Evolutionary conservation across 2,329 filamentous ascomycete species (phyloP), one percentile per base, ranked within the genome.

Genomic region (Trichocomaceae sp.): DNA sequence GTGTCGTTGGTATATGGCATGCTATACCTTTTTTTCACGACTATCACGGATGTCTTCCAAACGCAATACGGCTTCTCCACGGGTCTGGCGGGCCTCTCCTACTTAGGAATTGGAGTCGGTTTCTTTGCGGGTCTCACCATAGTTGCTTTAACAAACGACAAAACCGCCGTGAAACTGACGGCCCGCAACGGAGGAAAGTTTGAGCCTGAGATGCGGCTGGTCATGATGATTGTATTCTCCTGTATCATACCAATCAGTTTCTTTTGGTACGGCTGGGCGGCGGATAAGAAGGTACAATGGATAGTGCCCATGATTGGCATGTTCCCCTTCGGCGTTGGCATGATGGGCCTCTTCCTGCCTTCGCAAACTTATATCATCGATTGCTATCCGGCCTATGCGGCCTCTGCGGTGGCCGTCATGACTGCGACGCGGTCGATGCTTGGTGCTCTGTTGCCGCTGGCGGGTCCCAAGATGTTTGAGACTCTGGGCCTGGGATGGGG

Each of bases 301-400:
- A 77, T 82, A 37, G 69, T 81, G 12, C 79, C 79, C 0, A 80
- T 83, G 58, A 70, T 83, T 46, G 82, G 80, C 8, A 76, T 78
- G 1, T 70, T 72, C 3, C 68, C 81, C 8, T 78, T 80, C 26
- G 76, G 78, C 0, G 68, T 72, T 2, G 80, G 79, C 1, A 74
- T 77, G 9, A 81, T 81, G 48, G 51, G 56, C 5, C 46, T 58
- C 31, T 78, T 81, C 33, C 59, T 66, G 62, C 78, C 77, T 48
- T 75, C 79, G 42, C 78, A 82, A 48, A 81, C 79, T 13, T 85
- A 85, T 61, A 72, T 84, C 4, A 76, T 85, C 23, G 81, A 84
- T 57, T 75, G 74, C 55, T 72, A 72, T 6, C 67, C 69, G 1
- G 72, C 69, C 29, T 57, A 63, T 50, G 73, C 75, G 0, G 75